Conservation (phyloP, 371 early-diverging fungal genomes). For the Mucor lusitanicus region DNA sequence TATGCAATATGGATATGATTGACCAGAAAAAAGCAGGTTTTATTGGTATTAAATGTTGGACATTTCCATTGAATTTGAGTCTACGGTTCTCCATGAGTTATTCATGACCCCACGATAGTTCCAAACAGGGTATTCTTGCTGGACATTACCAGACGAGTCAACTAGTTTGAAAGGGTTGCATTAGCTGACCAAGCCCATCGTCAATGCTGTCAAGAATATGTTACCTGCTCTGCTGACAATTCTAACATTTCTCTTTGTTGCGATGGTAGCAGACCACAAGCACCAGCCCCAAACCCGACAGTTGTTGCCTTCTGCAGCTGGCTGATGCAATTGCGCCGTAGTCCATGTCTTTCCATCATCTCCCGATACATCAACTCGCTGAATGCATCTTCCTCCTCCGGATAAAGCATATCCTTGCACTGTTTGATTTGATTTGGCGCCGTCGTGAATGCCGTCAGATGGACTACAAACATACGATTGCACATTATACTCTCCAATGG, state of each 20-base stretch:
- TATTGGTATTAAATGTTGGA: constrained; percentile 4
- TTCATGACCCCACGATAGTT: constrained; percentile 87
- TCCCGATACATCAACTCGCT: constrained; percentile 83
- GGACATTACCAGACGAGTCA: constrained; percentile 77
- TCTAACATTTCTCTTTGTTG: constrained; percentile 25
- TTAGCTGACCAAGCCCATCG: neutral
- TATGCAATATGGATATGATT: too few relatives aligned
- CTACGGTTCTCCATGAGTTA: constrained; percentile 64
- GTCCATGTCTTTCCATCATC: constrained; percentile 86
- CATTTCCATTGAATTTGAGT: constrained; percentile 14
- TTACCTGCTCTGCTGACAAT: constrained; percentile 76
- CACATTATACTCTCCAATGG: constrained; percentile 79
- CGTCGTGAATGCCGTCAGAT: constrained; percentile 34
- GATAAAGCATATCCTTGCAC: constrained; percentile 48
- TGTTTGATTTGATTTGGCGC: neutral
- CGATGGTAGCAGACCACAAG: constrained; percentile 67
- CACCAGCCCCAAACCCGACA: constrained; percentile 74
- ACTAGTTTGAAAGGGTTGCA: constrained; percentile 31
- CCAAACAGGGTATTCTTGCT: constrained; percentile 80
- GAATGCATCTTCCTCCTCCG: constrained; percentile 60
- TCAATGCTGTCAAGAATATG: neutral
- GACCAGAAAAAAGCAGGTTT: neutral
- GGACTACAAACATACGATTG: constrained; percentile 69
- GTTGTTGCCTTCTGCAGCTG: constrained; percentile 24
- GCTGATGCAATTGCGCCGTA: constrained; percentile 50